Evolutionary conservation across 2,329 filamentous ascomycete genomes (phyloP).

Genomic region (Trichoderma sp.): DNA sequence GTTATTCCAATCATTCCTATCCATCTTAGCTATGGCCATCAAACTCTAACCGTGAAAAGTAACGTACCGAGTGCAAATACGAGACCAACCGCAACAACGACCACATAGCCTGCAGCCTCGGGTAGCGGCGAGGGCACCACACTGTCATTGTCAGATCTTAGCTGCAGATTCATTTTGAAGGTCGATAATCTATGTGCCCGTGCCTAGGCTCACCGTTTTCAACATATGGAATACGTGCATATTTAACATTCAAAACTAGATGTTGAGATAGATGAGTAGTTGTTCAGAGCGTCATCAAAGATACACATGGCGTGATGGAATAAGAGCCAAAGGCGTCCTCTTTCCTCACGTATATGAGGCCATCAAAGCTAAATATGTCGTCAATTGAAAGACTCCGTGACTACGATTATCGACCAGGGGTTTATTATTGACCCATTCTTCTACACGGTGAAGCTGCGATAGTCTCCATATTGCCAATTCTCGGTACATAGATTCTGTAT

Average conservation of each 20-base stretch:
- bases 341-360: conserved; percentile 4
- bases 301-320: conserved; percentile 14
- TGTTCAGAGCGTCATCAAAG: not conserved
- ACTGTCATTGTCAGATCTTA: not conserved
- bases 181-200: not conserved
- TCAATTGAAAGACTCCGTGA: conserved; percentile 6
- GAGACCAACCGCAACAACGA: conserved; percentile 4
- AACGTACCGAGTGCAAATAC: conserved; percentile 7
- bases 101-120: not conserved
- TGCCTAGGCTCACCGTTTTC: not conserved
- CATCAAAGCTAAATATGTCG: conserved; percentile 16
- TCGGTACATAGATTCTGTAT: not conserved
- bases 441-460: not conserved
- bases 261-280: not conserved
- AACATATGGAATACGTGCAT: no score
- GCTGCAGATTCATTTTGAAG: not conserved
- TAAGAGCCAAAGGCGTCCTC: not conserved
- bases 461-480: not conserved
- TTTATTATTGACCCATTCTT: not conserved
- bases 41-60: rapidly evolving
- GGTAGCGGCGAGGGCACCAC: not conserved
- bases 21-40: not conserved
- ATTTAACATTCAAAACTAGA: not conserved
- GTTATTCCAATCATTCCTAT: conserved; percentile 19
- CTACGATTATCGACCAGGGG: not conserved